phyloP scores from a whole-genome alignment of 2,329 filamentous ascomycete genomes.

The Arthrocladium fulminans region DNA sequence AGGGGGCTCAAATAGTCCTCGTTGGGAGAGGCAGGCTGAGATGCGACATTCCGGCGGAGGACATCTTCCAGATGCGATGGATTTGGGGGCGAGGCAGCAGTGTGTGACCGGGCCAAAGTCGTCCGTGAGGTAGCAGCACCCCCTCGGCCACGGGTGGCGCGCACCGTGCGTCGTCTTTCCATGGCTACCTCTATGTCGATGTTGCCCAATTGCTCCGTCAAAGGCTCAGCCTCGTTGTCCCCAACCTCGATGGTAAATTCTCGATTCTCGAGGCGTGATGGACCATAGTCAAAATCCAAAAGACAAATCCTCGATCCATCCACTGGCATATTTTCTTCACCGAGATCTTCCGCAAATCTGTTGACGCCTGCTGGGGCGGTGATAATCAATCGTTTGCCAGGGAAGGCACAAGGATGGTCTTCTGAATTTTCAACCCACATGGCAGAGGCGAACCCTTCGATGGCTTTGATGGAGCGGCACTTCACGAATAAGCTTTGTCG shows the following conservation, averaged over 20 bases:
- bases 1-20: conserved; percentile 15
- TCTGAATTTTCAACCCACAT: conserved; percentile 59
- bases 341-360: conserved; percentile 45
- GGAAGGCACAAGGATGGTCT: conserved; percentile 34
- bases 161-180: conserved; percentile 58
- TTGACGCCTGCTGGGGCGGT: conserved; percentile 62
- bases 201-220: conserved; percentile 66
- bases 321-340: conserved; percentile 67
- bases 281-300: conserved; percentile 62
- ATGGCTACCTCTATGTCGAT: conserved; percentile 71
- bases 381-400: conserved; percentile 49
- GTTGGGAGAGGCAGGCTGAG: conserved; percentile 21
- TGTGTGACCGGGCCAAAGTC: conserved; percentile 34
- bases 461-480: conserved; percentile 56
- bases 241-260: conserved; percentile 67
- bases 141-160: conserved; percentile 12
- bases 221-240: conserved; percentile 56
- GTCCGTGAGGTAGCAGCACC: conserved; percentile 7
- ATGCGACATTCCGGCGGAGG: conserved; percentile 11
- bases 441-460: conserved; percentile 58
- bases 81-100: conserved; percentile 22
- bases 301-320: conserved; percentile 67
- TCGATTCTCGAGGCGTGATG: conserved; percentile 45
- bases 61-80: conserved; percentile 9
- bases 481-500: conserved; percentile 61